A percentile compares a stretch with the other conserved stretches of the same genome.
phyloP scores from a whole-genome alignment of 2,329 filamentous ascomycete genomes.

The Leptographium galeiforme region DNA sequence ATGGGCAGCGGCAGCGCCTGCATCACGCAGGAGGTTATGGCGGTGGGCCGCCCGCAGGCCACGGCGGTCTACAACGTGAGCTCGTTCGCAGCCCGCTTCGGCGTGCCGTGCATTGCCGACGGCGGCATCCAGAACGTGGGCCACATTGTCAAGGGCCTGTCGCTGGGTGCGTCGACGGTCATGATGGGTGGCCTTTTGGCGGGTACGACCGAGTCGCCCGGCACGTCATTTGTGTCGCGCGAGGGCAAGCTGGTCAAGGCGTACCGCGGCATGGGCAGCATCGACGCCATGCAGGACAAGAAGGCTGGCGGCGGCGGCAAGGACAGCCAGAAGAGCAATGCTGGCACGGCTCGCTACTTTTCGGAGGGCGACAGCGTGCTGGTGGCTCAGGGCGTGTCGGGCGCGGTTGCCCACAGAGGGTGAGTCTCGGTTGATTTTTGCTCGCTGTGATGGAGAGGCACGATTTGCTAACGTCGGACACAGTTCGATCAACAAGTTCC shows the following conservation, averaged over 20 bases:
- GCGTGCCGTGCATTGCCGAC: conserved; percentile 94
- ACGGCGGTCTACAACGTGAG: conserved; percentile 84
- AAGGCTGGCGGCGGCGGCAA: conserved; percentile 68
- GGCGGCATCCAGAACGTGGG: conserved; percentile 97
- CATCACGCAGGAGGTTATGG: conserved; percentile 99
- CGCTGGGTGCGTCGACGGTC: conserved; percentile 84
- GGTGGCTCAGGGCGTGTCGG: conserved; percentile 92
- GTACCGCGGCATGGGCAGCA: conserved; percentile 97
- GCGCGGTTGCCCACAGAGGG: conserved; percentile 66
- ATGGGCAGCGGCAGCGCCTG: conserved; percentile 98
- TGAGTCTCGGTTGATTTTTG: conserved; percentile 19
- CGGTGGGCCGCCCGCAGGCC: conserved; percentile 90
- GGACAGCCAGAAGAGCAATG: conserved; percentile 70
- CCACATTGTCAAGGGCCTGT: conserved; percentile 96
- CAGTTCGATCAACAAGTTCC: conserved; percentile 80
- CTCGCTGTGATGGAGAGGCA: background rate
- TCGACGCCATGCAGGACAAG: conserved; percentile 99
- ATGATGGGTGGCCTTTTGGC: conserved; percentile 99
- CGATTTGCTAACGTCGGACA: background rate
- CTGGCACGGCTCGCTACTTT: conserved; percentile 95
- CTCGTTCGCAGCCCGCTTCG: conserved; percentile 79
- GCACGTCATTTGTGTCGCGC: conserved; percentile 88
- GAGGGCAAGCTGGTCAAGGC: conserved; percentile 98
- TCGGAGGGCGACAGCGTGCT: conserved; percentile 90
- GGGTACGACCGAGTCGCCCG: conserved; percentile 93